phyloP scores from a whole-genome alignment of 1,284 basidiomycete species.

The Neotropicomus parvogracilis region DNA sequence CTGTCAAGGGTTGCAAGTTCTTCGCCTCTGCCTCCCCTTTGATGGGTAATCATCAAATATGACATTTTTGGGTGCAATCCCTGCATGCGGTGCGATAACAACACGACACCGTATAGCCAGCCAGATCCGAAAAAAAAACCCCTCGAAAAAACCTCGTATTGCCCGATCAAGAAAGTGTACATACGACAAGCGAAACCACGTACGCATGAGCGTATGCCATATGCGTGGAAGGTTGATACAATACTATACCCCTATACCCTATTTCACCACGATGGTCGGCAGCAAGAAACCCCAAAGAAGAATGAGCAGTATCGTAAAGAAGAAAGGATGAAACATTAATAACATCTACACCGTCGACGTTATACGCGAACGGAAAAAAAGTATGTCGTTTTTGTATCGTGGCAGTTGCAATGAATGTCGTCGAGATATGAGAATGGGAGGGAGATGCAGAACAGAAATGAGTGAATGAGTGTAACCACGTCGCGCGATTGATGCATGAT shows the following conservation, averaged over 20 bases:
- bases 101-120: background rate
- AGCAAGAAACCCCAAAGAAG: slow-evolving; percentile 11
- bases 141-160: slow-evolving; percentile 2
- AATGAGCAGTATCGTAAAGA: slow-evolving; percentile 1
- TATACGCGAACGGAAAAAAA: background rate
- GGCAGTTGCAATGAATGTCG: slow-evolving; percentile 7
- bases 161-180: slow-evolving; percentile 5
- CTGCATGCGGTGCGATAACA: background rate
- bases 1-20: too few species aligned
- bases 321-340: background rate
- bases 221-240: slow-evolving; percentile 7
- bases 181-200: slow-evolving; percentile 5
- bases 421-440: slow-evolving; percentile 2
- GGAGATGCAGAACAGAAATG: slow-evolving; percentile 17
- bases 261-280: slow-evolving; percentile 14
- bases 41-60: background rate
- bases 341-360: slow-evolving; percentile 16
- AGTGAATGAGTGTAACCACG: slow-evolving; percentile 9
- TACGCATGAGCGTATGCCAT: slow-evolving; percentile 2
- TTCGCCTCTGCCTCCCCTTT: background rate
- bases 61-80: background rate
- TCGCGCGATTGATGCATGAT: slow-evolving; percentile 14
- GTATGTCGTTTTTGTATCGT: slow-evolving; percentile 10
- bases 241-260: slow-evolving; percentile 18
- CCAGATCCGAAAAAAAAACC: background rate